Conservation (phyloP, 371 early-diverging fungal genomes). For the Mucor saturninus region DNA sequence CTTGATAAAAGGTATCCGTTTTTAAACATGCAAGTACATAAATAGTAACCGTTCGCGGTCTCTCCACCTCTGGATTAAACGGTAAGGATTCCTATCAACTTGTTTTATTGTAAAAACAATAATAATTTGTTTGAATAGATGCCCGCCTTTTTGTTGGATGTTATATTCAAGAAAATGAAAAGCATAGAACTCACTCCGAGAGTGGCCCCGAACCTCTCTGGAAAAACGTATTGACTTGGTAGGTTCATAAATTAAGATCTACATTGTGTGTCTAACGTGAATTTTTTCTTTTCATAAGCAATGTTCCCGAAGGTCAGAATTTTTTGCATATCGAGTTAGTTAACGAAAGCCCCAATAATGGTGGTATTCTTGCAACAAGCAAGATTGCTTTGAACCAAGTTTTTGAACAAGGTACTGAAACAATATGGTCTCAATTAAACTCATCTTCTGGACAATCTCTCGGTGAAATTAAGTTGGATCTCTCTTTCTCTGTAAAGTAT, state of each 20-base stretch:
- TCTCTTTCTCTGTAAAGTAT: slow-evolving; percentile 27
- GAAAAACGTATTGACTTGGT: slow-evolving; percentile 28
- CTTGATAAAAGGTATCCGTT: too few relatives aligned
- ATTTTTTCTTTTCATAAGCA: slow-evolving; percentile 9
- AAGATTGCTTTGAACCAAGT: slow-evolving; percentile 19
- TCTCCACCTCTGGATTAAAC: slow-evolving; percentile 16
- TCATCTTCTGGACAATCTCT: slow-evolving; percentile 16
- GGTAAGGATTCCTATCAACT: slow-evolving; percentile 7
- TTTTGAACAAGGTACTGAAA: slow-evolving; percentile 18
- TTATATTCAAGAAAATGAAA: slow-evolving; percentile 27
- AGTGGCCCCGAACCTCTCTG: slow-evolving; percentile 20
- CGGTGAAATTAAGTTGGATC: slow-evolving; percentile 26
- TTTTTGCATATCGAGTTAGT: slow-evolving; percentile 28
- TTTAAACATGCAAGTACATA: background rate
- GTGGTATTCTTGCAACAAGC: slow-evolving; percentile 25
- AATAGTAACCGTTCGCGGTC: slow-evolving; percentile 24
- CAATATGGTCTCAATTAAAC: slow-evolving; percentile 19
- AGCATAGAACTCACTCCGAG: slow-evolving; percentile 30
- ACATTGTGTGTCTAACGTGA: background rate
- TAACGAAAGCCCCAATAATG: slow-evolving; percentile 24
- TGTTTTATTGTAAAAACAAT: background rate
- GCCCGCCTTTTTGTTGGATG: slow-evolving; percentile 30
- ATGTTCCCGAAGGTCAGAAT: slow-evolving; percentile 27
- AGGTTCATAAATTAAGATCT: slow-evolving; percentile 7
- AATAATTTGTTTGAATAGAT: slow-evolving; percentile 3